Percentiles rank a stretch among this genome's conserved stretches.
Conservation (phyloP, 306 rosid species). For the Vigna radiata region DNA sequence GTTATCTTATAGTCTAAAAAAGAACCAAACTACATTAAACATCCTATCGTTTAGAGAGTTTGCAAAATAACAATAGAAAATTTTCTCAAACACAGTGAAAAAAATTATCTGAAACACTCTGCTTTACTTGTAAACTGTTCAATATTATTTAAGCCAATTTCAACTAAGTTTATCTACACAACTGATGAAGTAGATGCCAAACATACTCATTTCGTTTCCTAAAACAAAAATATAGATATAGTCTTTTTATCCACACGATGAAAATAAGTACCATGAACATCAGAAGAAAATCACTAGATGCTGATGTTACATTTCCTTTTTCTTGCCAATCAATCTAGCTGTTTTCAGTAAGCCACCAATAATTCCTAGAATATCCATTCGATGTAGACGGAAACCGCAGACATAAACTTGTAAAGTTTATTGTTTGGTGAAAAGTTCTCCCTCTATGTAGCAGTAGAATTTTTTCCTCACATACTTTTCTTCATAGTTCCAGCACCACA, state of each 20-base stretch:
- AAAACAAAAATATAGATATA: not conserved
- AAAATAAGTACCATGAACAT: not conserved
- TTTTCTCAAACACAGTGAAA: too few relatives aligned
- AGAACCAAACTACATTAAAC: too few relatives aligned
- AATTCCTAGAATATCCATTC: not conserved
- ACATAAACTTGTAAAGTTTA: not conserved
- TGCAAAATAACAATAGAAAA: too few relatives aligned
- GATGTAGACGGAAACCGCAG: not conserved
- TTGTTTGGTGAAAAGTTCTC: not conserved
- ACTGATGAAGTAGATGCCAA: too few relatives aligned
- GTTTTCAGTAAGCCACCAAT: not conserved
- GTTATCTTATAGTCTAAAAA: too few relatives aligned
- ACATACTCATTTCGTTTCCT: too few relatives aligned
- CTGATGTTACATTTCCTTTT: not conserved
- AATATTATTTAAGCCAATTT: too few relatives aligned
- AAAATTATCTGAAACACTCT: too few relatives aligned
- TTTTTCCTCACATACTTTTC: not conserved
- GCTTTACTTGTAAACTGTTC: too few relatives aligned
- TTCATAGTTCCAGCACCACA: constrained; percentile 88
- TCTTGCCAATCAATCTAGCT: too few relatives aligned
- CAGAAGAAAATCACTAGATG: not conserved
- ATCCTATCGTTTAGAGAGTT: too few relatives aligned
- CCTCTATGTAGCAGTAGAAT: not conserved
- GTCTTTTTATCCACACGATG: not conserved
- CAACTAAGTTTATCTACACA: too few relatives aligned